Evolutionary conservation across 352 stramenopile species (phyloP), one percentile per base, ranked within the genome.

Genomic region (Globisporangium cylindrosporum): DNA sequence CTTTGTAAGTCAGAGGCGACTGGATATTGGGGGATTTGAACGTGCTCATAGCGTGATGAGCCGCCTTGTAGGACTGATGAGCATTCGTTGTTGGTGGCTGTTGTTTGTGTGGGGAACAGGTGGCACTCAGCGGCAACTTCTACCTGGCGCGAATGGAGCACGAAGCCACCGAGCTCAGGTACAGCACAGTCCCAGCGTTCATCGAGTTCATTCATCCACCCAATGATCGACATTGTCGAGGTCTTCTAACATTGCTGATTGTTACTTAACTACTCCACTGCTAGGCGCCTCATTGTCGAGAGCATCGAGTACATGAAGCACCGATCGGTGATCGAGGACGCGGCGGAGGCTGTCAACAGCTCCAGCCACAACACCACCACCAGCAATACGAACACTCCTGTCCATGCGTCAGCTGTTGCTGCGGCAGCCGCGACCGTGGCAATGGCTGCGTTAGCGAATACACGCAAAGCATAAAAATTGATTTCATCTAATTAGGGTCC

Each of bases 141-240:
- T 91, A 90, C 64, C 72, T 91, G 32, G 70, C 72, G 34, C 83
- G 73, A 59, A 90, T 91, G 83, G 80, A 91, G 64, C 78, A 79
- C 46, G 83, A 91, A 56, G 72, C 78, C 1, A 73, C 73, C 1
- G 81, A 88, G 68, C 71, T 84, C 27, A 70, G 74, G 48, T 49
- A 49, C 41, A 49, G 4, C n/a, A 9, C 41, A 8, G 5, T 20
- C n/a, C n/a, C 41, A 49, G 2, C 7, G 5, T 49, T 10, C 41
- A 49, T 6, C 4, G 36, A 49, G 41, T n/a, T 15, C 10, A 43
- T 43, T 43, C 36, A 15, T 48, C 0, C 3, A 18, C 20, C 38
- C 38, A 20, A 48, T 48, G 20, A 5, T 49, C 15, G 41, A 49
- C 6, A 20, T 49, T 49, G 41, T 22, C 41, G 41, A 49, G 18